These are phyloP conservation scores for Cutaneotrichosporon cavernicola DNA, from an alignment of 1,284 basidiomycete species.

Conservation along the genomic window DNA sequence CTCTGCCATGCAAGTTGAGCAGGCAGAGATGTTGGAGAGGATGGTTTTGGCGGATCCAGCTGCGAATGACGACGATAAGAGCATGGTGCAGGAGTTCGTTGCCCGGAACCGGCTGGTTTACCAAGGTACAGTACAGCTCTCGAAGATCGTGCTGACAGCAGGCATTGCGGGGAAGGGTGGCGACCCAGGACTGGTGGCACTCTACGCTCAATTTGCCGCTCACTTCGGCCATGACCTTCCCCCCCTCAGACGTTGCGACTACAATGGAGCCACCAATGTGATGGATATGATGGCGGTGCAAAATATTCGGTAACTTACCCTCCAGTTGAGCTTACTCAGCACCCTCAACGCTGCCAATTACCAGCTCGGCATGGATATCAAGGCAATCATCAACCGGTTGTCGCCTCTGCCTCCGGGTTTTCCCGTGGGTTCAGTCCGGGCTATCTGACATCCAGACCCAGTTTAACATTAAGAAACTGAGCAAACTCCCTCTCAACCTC, in stretches of 20 bases:
- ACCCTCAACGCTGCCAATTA: not conserved
- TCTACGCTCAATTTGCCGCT: not conserved
- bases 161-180: not conserved
- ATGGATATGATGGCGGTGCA: not conserved
- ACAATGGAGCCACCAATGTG: not conserved
- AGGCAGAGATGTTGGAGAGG: too few relatives aligned
- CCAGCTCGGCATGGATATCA: not conserved
- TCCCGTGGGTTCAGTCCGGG: not conserved
- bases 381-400: not conserved
- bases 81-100: too few relatives aligned
- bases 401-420: not conserved
- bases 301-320: not conserved
- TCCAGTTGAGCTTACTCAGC: not conserved
- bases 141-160: not conserved
- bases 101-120: too few relatives aligned
- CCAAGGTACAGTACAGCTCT: too few relatives aligned
- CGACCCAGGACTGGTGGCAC: not conserved
- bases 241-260: not conserved
- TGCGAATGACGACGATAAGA: too few relatives aligned
- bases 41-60: too few relatives aligned
- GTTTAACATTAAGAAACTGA: not conserved
- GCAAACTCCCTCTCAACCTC: not conserved
- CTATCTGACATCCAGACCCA: not conserved
- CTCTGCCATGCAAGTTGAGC: too few relatives aligned
- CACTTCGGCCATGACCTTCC: not conserved